A percentile compares a stretch with the other conserved stretches of the same genome.
Evolutionary conservation across 192 early-diverging fungal species (phyloP).

Genomic region (Coemansia nantahalensis): DNA sequence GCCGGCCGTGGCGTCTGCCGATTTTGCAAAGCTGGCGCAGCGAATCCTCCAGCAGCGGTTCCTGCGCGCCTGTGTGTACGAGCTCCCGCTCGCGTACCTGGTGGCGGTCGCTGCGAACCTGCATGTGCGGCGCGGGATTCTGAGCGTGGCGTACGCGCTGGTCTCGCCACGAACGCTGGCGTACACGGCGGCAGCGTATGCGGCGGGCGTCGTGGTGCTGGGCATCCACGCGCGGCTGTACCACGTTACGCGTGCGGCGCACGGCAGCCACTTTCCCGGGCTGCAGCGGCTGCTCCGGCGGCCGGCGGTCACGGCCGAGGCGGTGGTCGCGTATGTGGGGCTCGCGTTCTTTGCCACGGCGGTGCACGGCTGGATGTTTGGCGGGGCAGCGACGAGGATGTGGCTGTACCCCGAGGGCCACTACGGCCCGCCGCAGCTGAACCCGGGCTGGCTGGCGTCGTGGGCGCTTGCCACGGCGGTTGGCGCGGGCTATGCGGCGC

Average conservation of each 20-base stretch:
- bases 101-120: slow-evolving; percentile 32
- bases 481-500: slow-evolving; percentile 23
- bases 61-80: slow-evolving; percentile 43
- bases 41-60: slow-evolving; percentile 36
- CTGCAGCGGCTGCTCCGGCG: slow-evolving; percentile 47
- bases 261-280: slow-evolving; percentile 38
- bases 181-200: slow-evolving; percentile 31
- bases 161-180: slow-evolving; percentile 34
- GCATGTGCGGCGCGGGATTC: slow-evolving; percentile 21
- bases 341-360: slow-evolving; percentile 24
- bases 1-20: slow-evolving; percentile 33
- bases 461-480: slow-evolving; percentile 24
- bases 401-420: slow-evolving; percentile 50
- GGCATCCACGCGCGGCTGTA: slow-evolving; percentile 26
- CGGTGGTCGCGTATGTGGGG: slow-evolving; percentile 11
- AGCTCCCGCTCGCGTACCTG: slow-evolving; percentile 36
- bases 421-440: slow-evolving; percentile 49
- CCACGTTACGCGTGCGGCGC: slow-evolving; percentile 33
- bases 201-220: slow-evolving; percentile 20
- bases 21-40: slow-evolving; percentile 46
- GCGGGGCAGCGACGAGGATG: slow-evolving; percentile 20
- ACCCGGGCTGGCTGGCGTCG: slow-evolving; percentile 41
- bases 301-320: slow-evolving; percentile 14
- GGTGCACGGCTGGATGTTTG: slow-evolving; percentile 33
- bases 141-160: slow-evolving; percentile 19